These are phyloP conservation scores for Antarctomyces pellizariae DNA, from an alignment of 495 filamentous ascomycete genomes.

Conservation along the genomic window DNA sequence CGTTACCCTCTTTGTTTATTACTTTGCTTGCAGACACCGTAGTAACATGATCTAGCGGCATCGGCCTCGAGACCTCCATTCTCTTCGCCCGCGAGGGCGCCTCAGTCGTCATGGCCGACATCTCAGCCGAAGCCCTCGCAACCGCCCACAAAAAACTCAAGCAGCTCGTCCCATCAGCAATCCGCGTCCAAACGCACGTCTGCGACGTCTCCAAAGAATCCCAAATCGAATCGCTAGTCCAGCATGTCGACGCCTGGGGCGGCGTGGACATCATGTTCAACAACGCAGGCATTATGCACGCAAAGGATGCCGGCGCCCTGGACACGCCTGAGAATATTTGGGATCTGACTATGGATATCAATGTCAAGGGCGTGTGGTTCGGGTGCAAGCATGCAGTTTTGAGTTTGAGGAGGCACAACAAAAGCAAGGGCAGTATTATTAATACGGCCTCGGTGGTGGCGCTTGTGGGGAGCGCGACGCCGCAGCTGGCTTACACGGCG, in stretches of 20 bases:
- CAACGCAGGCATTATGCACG: slow-evolving; percentile 97
- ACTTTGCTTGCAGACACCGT: no score
- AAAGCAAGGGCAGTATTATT: slow-evolving; percentile 62
- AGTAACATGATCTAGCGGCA: no score
- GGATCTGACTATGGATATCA: slow-evolving; percentile 85
- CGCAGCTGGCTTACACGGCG: slow-evolving; percentile 87
- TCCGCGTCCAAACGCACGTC: slow-evolving; percentile 34
- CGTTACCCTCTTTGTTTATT: no score
- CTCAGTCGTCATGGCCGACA: slow-evolving; percentile 67
- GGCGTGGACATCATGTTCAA: slow-evolving; percentile 96
- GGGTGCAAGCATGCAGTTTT: slow-evolving; percentile 84
- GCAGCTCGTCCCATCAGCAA: slow-evolving; percentile 38
- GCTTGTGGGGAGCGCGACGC: slow-evolving; percentile 77
- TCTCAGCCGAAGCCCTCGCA: slow-evolving; percentile 47
- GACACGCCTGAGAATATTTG: slow-evolving; percentile 76
- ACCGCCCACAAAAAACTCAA: slow-evolving; percentile 46
- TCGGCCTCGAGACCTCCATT: slow-evolving; percentile 84
- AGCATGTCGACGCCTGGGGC: slow-evolving; percentile 56
- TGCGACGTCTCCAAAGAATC: slow-evolving; percentile 47
- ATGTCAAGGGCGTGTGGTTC: slow-evolving; percentile 97
- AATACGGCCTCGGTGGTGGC: slow-evolving; percentile 92
- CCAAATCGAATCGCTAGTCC: slow-evolving; percentile 47
- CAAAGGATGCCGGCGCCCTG: slow-evolving; percentile 63
- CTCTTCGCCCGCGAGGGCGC: slow-evolving; percentile 84
- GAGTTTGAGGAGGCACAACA: slow-evolving; percentile 54